Evolutionary conservation across 768 basidiomycete species (phyloP).

Genomic region (Lactarius indigo): DNA sequence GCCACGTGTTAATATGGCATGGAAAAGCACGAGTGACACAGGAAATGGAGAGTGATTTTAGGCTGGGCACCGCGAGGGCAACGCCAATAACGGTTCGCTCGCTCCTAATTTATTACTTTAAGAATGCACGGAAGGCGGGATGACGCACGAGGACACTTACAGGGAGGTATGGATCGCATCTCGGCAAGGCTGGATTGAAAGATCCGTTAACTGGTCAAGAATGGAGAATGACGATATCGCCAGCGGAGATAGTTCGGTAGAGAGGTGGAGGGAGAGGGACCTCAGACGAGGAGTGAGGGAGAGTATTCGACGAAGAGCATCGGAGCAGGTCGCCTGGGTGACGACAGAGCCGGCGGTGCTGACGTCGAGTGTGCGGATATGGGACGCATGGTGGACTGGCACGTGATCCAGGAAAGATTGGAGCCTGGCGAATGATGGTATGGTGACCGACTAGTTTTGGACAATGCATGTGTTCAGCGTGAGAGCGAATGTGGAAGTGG

Average conservation of each 20-base stretch:
- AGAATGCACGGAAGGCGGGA: not conserved
- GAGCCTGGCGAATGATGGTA: constrained; percentile 15
- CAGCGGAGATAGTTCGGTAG: constrained; percentile 18
- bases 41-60: constrained; percentile 23
- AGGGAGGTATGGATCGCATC: constrained; percentile 13
- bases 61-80: constrained; percentile 21
- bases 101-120: constrained; percentile 10
- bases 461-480: not conserved
- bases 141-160: constrained; percentile 20
- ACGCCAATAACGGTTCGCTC: constrained; percentile 22
- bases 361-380: constrained; percentile 22
- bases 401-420: constrained; percentile 24
- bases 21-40: constrained; percentile 19
- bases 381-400: constrained; percentile 15
- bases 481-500: not conserved
- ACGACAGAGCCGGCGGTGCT: constrained; percentile 9
- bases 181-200: constrained; percentile 20
- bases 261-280: constrained; percentile 21
- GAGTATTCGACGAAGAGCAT: constrained; percentile 16
- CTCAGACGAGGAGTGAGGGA: constrained; percentile 15
- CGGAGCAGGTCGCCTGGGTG: constrained; percentile 11
- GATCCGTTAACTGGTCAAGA: constrained; percentile 16
- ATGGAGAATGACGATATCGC: constrained; percentile 15
- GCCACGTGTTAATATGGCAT: constrained; percentile 1
- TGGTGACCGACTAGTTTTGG: constrained; percentile 17